These are phyloP conservation scores for Ganoderma lingzhi DNA, from an alignment of 1,284 basidiomycete genomes.

Conservation along the genomic window DNA sequence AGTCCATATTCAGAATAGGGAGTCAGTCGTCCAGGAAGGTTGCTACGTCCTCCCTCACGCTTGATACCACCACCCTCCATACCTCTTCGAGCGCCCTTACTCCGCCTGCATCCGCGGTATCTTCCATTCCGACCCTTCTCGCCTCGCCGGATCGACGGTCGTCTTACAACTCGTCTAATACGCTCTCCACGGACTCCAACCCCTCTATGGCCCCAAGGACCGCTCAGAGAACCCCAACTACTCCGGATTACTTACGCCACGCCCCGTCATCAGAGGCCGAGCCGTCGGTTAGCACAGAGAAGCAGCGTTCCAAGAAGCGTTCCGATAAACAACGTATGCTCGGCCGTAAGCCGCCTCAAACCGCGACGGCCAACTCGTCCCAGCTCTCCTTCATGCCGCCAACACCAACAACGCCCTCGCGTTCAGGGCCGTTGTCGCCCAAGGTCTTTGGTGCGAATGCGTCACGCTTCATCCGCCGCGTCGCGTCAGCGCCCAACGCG, in stretches of 20 bases:
- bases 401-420: constrained; percentile 45
- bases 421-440: constrained; percentile 59
- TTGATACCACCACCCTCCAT: constrained; percentile 48
- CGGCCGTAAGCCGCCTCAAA: constrained; percentile 41
- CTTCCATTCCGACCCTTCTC: constrained; percentile 59
- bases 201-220: constrained; percentile 44
- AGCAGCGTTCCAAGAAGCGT: constrained; percentile 66
- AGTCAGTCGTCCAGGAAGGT: constrained; percentile 58
- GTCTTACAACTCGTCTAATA: constrained; percentile 77
- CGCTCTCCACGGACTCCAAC: constrained; percentile 72
- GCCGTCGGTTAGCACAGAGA: constrained; percentile 40
- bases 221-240: constrained; percentile 39
- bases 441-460: constrained; percentile 74
- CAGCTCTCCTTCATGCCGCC: constrained; percentile 48
- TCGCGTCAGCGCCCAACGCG: constrained; percentile 96
- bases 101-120: constrained; percentile 53
- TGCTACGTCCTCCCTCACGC: constrained; percentile 42
- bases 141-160: constrained; percentile 61
- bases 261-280: constrained; percentile 35
- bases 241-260: constrained; percentile 40
- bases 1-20: constrained; percentile 66
- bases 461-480: constrained; percentile 89
- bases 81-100: constrained; percentile 43
- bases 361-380: constrained; percentile 41
- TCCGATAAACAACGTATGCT: constrained; percentile 60